phyloP scores from a whole-genome alignment of 106 monocot genomes.

The Dioscorea alata region DNA sequence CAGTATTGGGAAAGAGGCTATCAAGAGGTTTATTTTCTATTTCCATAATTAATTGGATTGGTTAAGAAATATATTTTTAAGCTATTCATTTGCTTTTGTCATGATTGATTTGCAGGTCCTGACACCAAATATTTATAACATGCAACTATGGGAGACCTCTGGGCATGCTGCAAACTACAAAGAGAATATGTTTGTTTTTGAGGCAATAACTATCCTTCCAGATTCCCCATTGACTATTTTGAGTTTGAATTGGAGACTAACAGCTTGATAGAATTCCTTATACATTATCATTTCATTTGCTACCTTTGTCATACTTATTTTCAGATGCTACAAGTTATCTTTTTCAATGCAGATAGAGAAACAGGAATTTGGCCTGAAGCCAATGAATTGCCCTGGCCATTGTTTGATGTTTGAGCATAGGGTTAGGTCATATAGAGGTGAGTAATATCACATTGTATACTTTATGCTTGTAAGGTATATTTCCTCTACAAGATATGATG shows the following conservation, averaged over 20 bases:
- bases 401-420: constrained; percentile 97
- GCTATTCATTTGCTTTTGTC: neutral
- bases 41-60: neutral
- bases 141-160: constrained; percentile 99
- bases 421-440: constrained; percentile 98
- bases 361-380: constrained; percentile 97
- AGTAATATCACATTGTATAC: neutral
- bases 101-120: constrained; percentile 46
- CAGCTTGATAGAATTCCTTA: too few species aligned
- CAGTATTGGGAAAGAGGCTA: constrained; percentile 91
- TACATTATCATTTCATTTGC: too few species aligned
- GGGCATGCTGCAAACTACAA: constrained; percentile 99
- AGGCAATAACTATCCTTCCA: constrained; percentile 31
- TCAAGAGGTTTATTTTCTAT: constrained; percentile 62
- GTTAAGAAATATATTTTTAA: neutral
- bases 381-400: constrained; percentile 99
- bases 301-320: neutral
- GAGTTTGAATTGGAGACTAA: too few species aligned
- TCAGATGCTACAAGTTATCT: neutral
- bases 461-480: too few species aligned
- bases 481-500: too few species aligned
- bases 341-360: constrained; percentile 78
- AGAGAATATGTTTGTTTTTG: constrained; percentile 98
- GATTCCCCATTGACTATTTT: neutral
- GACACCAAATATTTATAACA: constrained; percentile 95